A percentile compares a stretch with the other conserved stretches of the same genome.
Conservation (phyloP, 2,329 filamentous ascomycete species). For the Ophiostoma himal-ulmi region DNA sequence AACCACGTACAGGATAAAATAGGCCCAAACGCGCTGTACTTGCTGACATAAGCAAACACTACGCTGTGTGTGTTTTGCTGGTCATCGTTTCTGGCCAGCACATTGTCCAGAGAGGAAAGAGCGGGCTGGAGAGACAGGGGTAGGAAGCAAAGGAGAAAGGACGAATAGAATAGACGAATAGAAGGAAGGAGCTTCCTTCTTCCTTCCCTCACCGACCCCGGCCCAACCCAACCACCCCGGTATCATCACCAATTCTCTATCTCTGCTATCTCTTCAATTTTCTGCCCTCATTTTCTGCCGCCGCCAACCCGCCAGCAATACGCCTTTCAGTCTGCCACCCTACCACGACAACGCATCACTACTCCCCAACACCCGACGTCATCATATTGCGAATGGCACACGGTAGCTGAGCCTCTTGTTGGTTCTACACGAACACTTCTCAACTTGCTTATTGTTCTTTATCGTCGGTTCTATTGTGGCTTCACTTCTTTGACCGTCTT, state of each 20-base stretch:
- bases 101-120: background rate
- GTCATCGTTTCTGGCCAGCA: constrained; percentile 2
- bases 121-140: constrained; percentile 5
- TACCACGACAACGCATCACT: background rate
- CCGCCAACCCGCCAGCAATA: background rate
- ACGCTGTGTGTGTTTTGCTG: background rate
- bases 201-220: constrained; percentile 3
- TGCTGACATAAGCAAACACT: background rate
- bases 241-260: constrained; percentile 1
- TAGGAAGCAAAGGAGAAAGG: background rate
- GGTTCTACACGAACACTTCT: background rate
- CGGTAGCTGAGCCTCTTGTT: background rate
- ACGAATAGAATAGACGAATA: background rate
- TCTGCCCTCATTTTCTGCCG: constrained; percentile 6
- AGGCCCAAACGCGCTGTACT: background rate
- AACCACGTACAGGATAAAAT: background rate
- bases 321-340: background rate
- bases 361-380: background rate
- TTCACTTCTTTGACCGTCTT: background rate
- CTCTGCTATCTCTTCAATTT: constrained; percentile 2
- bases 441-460: background rate
- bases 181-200: background rate
- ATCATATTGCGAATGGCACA: background rate
- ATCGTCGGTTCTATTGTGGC: background rate
- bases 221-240: constrained; percentile 6